Percentiles rank a stretch among this genome's conserved stretches.
These are phyloP conservation scores for Pseudoneurospora amorphoporcata DNA, from an alignment of 495 filamentous ascomycete species.

Conservation along the genomic window DNA sequence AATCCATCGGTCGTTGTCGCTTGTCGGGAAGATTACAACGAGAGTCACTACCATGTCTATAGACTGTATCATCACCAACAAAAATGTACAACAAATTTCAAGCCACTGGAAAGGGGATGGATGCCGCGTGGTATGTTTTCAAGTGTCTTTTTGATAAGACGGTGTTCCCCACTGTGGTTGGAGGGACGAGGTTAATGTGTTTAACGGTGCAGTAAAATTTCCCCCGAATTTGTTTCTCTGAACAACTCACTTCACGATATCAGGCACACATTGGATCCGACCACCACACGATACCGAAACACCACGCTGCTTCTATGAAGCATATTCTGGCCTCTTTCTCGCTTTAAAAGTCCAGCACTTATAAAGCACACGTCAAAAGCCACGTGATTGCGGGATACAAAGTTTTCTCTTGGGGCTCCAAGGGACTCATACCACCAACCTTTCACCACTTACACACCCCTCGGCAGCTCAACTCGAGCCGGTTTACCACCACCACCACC, in stretches of 20 bases:
- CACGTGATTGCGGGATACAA: neutral
- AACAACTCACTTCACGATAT: neutral
- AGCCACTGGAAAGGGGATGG: neutral
- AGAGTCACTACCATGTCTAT: conserved; percentile 2
- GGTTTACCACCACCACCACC: neutral
- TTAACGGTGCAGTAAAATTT: neutral
- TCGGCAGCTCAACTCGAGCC: neutral
- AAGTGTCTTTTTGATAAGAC: neutral
- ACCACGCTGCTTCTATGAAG: neutral
- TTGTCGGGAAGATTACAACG: conserved; percentile 1
- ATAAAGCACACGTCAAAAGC: neutral
- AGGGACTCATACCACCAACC: neutral
- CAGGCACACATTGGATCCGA: neutral
- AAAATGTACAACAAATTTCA: conserved; percentile 15
- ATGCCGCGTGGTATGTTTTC: neutral
- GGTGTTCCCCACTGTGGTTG: neutral
- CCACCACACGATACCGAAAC: neutral
- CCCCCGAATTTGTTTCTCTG: neutral
- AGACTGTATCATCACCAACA: conserved; percentile 16
- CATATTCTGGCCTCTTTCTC: too few relatives aligned
- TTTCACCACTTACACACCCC: neutral
- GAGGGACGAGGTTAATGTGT: neutral
- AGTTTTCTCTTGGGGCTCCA: neutral
- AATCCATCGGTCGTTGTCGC: conserved; percentile 4
- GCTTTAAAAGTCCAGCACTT: too few relatives aligned